Evolutionary conservation across 1,139 yeast species (phyloP), one percentile per base, ranked within the genome.

Genomic region (Candida sanyaensis): DNA sequence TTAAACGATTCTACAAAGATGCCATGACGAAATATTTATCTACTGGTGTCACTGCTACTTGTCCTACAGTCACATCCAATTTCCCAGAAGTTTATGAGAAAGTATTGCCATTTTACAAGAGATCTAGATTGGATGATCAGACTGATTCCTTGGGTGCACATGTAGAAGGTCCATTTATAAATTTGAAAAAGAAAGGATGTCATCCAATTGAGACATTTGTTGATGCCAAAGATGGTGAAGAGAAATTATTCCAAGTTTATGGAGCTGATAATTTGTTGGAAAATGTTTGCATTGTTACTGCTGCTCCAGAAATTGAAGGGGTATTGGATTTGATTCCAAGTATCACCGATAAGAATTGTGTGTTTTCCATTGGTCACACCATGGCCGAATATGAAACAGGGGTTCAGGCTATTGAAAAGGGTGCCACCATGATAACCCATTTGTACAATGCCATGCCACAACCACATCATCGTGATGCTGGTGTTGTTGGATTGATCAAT

Each of bases 371-470:
- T 49, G 88, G 88, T 36, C 88, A 83, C 59, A 78, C 86, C 11
- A 73, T 68, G 57, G 68, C 83, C 37, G 76, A 73, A 53, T 79
- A 77, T 58, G 66, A 69, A 29, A 77, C 78, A 17, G 83, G 80
- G 9, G 56, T 75, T 21, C 65, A 72, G 48, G 86, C 87, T 0
- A 68, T 81, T 29, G 64, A 69, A 21, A 61, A 70, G 21, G 87
- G 87, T 28, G 84, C 84, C 23, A 62, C 77, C 28, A 81, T 82
- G 86, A 69, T 83, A 44, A 83, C 88, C 5, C 88, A 83, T 58
- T 71, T 83, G 51, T 83, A 79, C 63, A 83, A 83, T 56, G 88
- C 88, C 55, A 83, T 83, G 88, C 84, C 85, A 2, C 84, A 79
- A 59, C 84, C 84, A 1, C 86, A 81, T 57, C 86, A 82, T 57